A percentile compares a stretch with the other conserved stretches of the same genome.
Conservation (phyloP, 2,329 filamentous ascomycete genomes). For the Colletotrichum sidae region DNA sequence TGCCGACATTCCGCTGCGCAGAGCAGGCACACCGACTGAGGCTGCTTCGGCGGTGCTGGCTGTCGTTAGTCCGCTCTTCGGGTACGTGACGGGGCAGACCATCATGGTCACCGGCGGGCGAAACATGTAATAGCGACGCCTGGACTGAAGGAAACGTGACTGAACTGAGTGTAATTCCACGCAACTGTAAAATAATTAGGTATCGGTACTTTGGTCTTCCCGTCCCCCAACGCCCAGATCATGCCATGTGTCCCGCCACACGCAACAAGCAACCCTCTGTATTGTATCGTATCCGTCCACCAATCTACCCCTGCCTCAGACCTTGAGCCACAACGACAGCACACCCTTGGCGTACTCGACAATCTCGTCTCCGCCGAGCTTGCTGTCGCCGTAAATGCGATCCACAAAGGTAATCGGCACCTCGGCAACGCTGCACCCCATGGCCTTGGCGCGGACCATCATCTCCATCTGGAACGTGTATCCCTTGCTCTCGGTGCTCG, state of each 20-base stretch:
- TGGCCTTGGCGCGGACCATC: conserved; percentile 96
- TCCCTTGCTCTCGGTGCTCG: conserved; percentile 92
- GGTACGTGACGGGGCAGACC: conserved; percentile 88
- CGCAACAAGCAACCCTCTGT: conserved; percentile 18
- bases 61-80: conserved; percentile 83
- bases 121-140: conserved; percentile 59
- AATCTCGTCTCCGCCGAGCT: conserved; percentile 95
- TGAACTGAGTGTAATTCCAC: conserved; percentile 12
- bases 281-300: conserved; percentile 9
- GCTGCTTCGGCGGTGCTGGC: conserved; percentile 83
- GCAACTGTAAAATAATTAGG: conserved; percentile 32
- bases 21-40: conserved; percentile 82
- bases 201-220: conserved; percentile 36
- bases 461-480: conserved; percentile 99
- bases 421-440: conserved; percentile 94
- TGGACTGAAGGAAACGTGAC: background rate
- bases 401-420: conserved; percentile 98
- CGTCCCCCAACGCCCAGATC: conserved; percentile 35
- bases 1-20: conserved; percentile 81
- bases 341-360: conserved; percentile 95
- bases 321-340: conserved; percentile 80
- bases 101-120: conserved; percentile 86
- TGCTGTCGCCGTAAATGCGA: conserved; percentile 93
- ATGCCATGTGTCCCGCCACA: conserved; percentile 20
- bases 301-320: conserved; percentile 56